A percentile compares a stretch with the other conserved stretches of the same genome.
These are phyloP conservation scores for Coccomyxa sp. DNA, from an alignment of 139 green algal species.

Conservation along the genomic window DNA sequence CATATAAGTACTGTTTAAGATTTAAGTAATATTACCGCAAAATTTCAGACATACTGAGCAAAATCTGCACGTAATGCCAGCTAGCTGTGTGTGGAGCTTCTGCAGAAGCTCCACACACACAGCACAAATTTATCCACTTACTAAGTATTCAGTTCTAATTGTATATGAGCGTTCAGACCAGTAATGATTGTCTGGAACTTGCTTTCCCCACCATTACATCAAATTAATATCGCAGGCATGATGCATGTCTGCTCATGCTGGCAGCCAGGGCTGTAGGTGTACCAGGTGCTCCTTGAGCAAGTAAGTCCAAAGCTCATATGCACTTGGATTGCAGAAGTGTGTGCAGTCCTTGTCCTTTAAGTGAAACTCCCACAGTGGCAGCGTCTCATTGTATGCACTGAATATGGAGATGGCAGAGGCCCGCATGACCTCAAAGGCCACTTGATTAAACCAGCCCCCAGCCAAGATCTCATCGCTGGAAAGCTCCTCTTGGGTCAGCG, in stretches of 20 bases:
- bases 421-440: background rate
- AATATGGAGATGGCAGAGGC: background rate
- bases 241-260: background rate
- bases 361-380: background rate
- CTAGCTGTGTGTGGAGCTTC: too few species aligned
- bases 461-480: background rate
- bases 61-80: too few species aligned
- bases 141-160: too few species aligned
- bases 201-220: too few species aligned
- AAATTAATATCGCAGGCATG: too few species aligned
- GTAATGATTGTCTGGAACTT: too few species aligned
- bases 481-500: background rate
- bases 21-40: too few species aligned
- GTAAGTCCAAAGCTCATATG: background rate
- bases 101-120: too few species aligned
- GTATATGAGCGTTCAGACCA: too few species aligned
- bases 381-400: background rate
- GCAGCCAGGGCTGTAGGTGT: background rate
- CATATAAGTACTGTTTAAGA: too few species aligned
- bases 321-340: background rate
- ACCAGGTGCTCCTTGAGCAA: background rate
- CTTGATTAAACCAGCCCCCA: background rate
- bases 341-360: background rate
- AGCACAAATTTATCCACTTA: too few species aligned
- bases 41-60: too few species aligned